Conservation (phyloP, 495 filamentous ascomycete species). For the Tuber magnatum region DNA sequence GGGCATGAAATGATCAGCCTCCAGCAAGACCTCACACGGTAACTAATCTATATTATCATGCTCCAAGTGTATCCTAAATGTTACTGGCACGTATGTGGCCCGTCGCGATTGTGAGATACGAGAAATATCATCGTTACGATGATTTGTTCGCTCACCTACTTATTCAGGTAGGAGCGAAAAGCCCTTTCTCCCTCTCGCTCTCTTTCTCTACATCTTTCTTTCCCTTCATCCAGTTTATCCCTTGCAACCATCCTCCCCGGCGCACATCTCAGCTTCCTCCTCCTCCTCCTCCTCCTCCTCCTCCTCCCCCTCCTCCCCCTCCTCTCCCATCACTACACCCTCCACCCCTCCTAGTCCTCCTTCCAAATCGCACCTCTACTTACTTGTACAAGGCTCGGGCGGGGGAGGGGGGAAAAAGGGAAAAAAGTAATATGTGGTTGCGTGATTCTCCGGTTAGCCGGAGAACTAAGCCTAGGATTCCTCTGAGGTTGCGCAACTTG, state of each 20-base stretch:
- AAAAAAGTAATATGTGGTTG: neutral
- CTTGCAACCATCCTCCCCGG: neutral
- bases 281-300: too few species aligned
- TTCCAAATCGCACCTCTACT: neutral
- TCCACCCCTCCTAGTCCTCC: neutral
- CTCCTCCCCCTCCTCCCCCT: neutral
- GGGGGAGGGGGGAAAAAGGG: neutral
- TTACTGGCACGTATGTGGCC: neutral
- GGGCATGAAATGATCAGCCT: neutral
- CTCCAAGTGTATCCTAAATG: neutral
- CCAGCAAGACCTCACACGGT: neutral
- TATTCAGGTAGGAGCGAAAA: neutral
- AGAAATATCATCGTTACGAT: neutral
- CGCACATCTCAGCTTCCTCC: neutral
- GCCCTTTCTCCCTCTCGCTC: neutral
- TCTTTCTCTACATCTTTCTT: neutral
- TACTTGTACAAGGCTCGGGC: neutral
- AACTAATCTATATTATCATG: constrained; percentile 4
- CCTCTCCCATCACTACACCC: neutral
- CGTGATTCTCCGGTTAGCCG: neutral
- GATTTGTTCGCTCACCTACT: neutral
- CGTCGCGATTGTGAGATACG: neutral
- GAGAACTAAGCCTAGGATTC: neutral
- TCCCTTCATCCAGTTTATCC: neutral
- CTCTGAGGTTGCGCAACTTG: neutral